A percentile compares a stretch with the other conserved stretches of the same genome.
Conservation (phyloP, 2,329 filamentous ascomycete genomes). For the Elsinoe perseae region DNA sequence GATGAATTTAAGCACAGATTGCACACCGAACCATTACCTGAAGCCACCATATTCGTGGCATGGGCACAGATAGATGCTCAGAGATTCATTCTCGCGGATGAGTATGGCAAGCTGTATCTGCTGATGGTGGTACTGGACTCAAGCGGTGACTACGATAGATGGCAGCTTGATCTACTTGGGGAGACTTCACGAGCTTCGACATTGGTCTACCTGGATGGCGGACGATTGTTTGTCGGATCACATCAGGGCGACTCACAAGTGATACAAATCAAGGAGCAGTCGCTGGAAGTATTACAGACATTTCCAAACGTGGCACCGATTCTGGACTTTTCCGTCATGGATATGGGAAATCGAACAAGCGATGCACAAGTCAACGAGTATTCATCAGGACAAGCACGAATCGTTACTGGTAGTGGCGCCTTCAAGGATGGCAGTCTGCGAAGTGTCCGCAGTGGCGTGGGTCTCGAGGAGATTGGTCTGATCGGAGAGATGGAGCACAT, state of each 20-base stretch:
- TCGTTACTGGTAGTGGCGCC: conserved; percentile 87
- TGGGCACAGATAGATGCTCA: conserved; percentile 80
- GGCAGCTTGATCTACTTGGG: conserved; percentile 62
- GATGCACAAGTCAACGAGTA: conserved; percentile 80
- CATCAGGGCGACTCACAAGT: conserved; percentile 90
- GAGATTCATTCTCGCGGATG: conserved; percentile 81
- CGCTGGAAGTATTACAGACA: conserved; percentile 62
- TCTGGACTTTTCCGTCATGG: conserved; percentile 91
- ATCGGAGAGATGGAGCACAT: conserved; percentile 61
- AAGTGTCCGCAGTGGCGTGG: conserved; percentile 88
- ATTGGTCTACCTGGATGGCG: conserved; percentile 67
- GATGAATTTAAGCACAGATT: conserved; percentile 62
- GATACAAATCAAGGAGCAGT: conserved; percentile 54
- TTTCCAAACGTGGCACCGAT: conserved; percentile 83
- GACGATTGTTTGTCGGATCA: conserved; percentile 77
- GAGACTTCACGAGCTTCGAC: conserved; percentile 67
- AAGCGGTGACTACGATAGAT: conserved; percentile 59
- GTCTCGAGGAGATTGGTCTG: conserved; percentile 77
- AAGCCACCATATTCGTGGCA: conserved; percentile 80
- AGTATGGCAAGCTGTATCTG: conserved; percentile 80
- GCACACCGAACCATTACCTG: conserved; percentile 57
- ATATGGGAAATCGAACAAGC: conserved; percentile 78
- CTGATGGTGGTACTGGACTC: conserved; percentile 64
- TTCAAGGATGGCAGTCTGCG: conserved; percentile 81
- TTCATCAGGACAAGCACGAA: conserved; percentile 85